Base-by-base conservation (phyloP, 768 basidiomycete species). In the Cystobasidium tubakii region DNA sequence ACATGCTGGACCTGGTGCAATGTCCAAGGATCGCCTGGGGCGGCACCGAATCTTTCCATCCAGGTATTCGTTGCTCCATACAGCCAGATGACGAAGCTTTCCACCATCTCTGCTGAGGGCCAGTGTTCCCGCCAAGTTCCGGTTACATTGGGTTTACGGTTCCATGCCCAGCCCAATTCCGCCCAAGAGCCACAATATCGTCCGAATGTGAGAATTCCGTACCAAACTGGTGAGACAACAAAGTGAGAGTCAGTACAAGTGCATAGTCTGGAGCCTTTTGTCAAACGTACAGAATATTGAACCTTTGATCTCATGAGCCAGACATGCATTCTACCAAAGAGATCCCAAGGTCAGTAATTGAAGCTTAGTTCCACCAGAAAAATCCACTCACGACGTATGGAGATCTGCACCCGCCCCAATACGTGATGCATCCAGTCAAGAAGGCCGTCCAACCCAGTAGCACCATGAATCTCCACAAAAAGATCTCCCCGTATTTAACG, bases 101-200 rank as follows among this genome's bases (percentile, higher is more conserved):
- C 83, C 53, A 82, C 78, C 74, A 80, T 78, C 70, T 83, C 82
- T n/a, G 82, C 82, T 6, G 80, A 79, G 1, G 78, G 66, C 19
- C 74, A 78, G 1, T 66, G 33, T 29, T 39, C 69, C 4, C 83
- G 82, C 62, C 73, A 76, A n/a, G 34, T 25, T 23, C 39, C 31
- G 43, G 62, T 60, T 4, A 43, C 39, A 1, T 82, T 57, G 12
- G 78, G 80, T 0, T 87, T 88, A 0, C 87, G 83, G 80, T 98
- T 98, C 94, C 94, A 98, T 19, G 95, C 91, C 94, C 94, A 98
- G 2, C 95, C 95, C 34, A 87, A 81, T 62, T 90, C 87, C 27
- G 91, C 85, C 80, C 88, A 92, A 4, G 90, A 87, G 31, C 94
- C 94, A 62, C 95, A 86, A 83, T 90, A 98, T n/a, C 95, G 89